Conservation (phyloP, 2,329 filamentous ascomycete species). For the Xylaria arbuscula region DNA sequence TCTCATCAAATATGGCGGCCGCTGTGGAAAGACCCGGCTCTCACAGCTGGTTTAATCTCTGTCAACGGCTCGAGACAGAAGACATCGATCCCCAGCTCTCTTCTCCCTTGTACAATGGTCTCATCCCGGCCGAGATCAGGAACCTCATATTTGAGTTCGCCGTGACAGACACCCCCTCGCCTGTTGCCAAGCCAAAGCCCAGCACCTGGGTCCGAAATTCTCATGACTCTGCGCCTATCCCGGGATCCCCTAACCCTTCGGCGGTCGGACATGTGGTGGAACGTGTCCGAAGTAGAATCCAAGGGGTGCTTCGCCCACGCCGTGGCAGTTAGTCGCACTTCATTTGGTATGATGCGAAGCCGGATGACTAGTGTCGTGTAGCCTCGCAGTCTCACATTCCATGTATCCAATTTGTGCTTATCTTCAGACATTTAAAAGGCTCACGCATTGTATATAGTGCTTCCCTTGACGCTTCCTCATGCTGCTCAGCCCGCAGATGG, state of each 20-base stretch:
- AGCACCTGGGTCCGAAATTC: slow-evolving; percentile 39
- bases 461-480: neutral
- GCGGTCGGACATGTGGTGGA: slow-evolving; percentile 5
- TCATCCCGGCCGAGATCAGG: slow-evolving; percentile 50
- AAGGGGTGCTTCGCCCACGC: slow-evolving; percentile 8
- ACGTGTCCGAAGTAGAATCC: slow-evolving; percentile 12
- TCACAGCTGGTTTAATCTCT: slow-evolving; percentile 28
- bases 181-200: slow-evolving; percentile 6
- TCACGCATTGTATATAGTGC: neutral
- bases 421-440: slow-evolving; percentile 2
- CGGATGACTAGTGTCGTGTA: slow-evolving; percentile 19
- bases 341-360: neutral
- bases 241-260: slow-evolving; percentile 11
- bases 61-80: slow-evolving; percentile 34
- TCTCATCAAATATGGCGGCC: slow-evolving; percentile 7
- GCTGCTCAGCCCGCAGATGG: slow-evolving; percentile 1
- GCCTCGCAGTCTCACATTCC: neutral
- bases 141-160: slow-evolving; percentile 51
- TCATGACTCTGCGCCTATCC: slow-evolving; percentile 33
- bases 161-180: slow-evolving; percentile 42
- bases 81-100: slow-evolving; percentile 38
- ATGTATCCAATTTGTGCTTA: neutral
- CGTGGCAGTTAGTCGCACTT: slow-evolving; percentile 23
- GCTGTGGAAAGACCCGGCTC: neutral
- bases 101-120: slow-evolving; percentile 40